Base-by-base conservation (phyloP, 768 basidiomycete species). In the Tulasnella sp. region DNA sequence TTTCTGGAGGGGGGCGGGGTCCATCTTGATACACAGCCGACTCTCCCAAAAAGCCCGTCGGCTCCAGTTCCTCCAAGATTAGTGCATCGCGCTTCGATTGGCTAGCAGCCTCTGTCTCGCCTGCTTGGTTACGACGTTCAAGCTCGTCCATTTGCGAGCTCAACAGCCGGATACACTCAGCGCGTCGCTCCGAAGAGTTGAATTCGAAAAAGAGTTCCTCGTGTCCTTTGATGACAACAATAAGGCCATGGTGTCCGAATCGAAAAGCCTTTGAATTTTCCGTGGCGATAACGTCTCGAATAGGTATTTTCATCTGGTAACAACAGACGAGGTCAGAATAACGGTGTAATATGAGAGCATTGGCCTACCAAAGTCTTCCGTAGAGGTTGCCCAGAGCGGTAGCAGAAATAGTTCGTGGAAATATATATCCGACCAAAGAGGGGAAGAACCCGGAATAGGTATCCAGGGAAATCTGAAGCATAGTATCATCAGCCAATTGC, bases 191-290 rank as follows among this genome's bases (percentile, higher is more conserved):
- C 57, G 84, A 79, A 17, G 83, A 81, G 39, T 77, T 74, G 67
- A 99, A 94, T 69, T 99, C 96, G 64, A 98, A 86, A 74, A 99
- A 99, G 8, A 98, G 74, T 67, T 99, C 94, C 70, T 99, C 94
- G 66, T 98, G 91, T 0, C 94, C 94, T 64, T 86, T 88, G 63
- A 99, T 81, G 53, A 97, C 83, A 56, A 98, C 74, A 34, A 87
- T 81, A 17, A 98, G 77, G 25, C 94, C 94, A 64, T 85, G 79
- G 65, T 91, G 90, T 5, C 86, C 89, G 67, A 96, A 89, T 21
- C 86, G 80, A 62, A 87, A 86, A 1, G 92, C 87, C 68, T 83
- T 89, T 7, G 85, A 82, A 66, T 80, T 84, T 69, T 96, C 87
- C 4, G 79, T 75, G 9, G 88, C 78, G 39, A 98, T 73, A 36